Conservation (phyloP, 2,329 filamentous ascomycete species). For the Dactylonectria estremocensis region DNA sequence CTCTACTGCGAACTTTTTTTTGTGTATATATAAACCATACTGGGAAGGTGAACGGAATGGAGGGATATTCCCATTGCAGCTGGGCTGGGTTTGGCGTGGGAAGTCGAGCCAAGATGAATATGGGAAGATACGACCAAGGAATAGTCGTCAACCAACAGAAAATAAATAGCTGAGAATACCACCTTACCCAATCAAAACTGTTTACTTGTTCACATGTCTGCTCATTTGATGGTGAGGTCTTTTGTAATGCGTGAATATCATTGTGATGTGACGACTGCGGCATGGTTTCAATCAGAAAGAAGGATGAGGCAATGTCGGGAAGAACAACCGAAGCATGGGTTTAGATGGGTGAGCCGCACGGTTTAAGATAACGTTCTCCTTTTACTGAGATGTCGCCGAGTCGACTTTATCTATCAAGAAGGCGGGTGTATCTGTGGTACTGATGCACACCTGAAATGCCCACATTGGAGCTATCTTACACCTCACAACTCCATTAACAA, state of each 20-base stretch:
- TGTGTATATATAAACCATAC: constrained; percentile 51
- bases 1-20: constrained; percentile 47
- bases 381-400: neutral
- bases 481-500: neutral
- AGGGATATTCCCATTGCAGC: constrained; percentile 40
- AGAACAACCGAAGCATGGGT: neutral
- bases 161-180: constrained; percentile 33
- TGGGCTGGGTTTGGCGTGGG: constrained; percentile 39
- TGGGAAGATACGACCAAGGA: constrained; percentile 26
- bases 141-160: constrained; percentile 22
- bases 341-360: neutral
- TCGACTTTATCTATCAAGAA: constrained; percentile 8
- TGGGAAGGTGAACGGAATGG: constrained; percentile 39
- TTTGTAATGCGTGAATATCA: no score
- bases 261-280: no score
- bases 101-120: constrained; percentile 34
- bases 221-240: neutral
- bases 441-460: neutral
- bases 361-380: neutral
- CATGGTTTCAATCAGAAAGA: neutral
- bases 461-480: neutral
- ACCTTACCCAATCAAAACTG: constrained; percentile 37
- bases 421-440: neutral
- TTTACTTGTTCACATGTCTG: constrained; percentile 16
- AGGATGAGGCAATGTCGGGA: neutral